Percentiles rank a stretch among this genome's conserved stretches.
These are phyloP conservation scores for Westerdykella ornata DNA, from an alignment of 2,329 filamentous ascomycete genomes.

Conservation along the genomic window DNA sequence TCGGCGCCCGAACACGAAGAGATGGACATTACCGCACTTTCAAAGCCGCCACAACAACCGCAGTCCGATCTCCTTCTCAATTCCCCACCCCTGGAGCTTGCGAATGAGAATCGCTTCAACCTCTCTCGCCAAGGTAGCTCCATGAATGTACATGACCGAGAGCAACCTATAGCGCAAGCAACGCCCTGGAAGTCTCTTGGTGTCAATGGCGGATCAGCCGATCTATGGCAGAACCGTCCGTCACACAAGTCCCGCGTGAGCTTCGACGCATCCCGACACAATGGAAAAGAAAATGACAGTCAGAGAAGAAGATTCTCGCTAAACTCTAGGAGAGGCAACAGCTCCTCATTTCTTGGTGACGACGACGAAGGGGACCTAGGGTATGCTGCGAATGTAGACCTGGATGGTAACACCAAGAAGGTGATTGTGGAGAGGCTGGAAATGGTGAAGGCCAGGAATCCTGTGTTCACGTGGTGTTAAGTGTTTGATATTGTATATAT, in stretches of 20 bases:
- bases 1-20: constrained; percentile 60
- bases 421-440: constrained; percentile 96
- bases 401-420: constrained; percentile 84
- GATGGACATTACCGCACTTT: constrained; percentile 76
- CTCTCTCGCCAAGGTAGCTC: constrained; percentile 42
- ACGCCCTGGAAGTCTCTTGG: constrained; percentile 23
- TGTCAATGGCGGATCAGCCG: constrained; percentile 4
- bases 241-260: constrained; percentile 36
- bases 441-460: constrained; percentile 89
- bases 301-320: constrained; percentile 42
- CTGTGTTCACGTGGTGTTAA: constrained; percentile 95
- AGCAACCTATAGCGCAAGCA: constrained; percentile 27
- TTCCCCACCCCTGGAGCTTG: constrained; percentile 45
- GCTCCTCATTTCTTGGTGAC: constrained; percentile 50
- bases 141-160: constrained; percentile 29
- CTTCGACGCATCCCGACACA: constrained; percentile 35
- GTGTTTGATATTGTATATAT: neutral
- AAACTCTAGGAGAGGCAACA: constrained; percentile 22
- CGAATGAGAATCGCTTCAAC: constrained; percentile 44
- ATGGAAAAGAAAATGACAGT: constrained; percentile 23
- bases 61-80: constrained; percentile 63
- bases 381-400: constrained; percentile 86
- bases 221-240: constrained; percentile 17
- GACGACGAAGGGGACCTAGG: constrained; percentile 88
- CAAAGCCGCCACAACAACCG: constrained; percentile 48